phyloP scores from a whole-genome alignment of 2,329 filamentous ascomycete species.

The Tolypocladium guangdongense region DNA sequence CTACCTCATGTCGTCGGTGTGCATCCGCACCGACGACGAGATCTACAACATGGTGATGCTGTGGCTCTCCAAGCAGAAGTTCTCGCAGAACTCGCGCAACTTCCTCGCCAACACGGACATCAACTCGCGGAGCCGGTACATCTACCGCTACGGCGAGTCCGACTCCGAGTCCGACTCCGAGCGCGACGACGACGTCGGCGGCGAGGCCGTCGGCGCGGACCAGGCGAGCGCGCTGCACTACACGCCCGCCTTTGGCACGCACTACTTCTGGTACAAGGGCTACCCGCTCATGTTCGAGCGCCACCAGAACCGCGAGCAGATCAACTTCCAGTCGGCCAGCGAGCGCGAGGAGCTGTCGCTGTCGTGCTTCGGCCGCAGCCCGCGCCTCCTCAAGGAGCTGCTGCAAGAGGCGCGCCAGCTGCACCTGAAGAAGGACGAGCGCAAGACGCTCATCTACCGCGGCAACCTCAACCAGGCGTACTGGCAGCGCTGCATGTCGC shows the following conservation, averaged over 20 bases:
- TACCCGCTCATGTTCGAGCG: conserved; percentile 48
- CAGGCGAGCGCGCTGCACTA: conserved; percentile 44
- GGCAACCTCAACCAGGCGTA: conserved; percentile 36
- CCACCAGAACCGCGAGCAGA: conserved; percentile 33
- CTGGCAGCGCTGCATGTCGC: conserved; percentile 54
- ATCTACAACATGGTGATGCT: conserved; percentile 63
- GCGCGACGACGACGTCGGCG: conserved; percentile 24
- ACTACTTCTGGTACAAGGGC: conserved; percentile 58
- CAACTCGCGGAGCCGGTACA: conserved; percentile 38
- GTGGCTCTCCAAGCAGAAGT: conserved; percentile 54
- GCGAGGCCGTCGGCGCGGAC: conserved; percentile 14
- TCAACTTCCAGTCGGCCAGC: conserved; percentile 27
- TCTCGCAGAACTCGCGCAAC: conserved; percentile 45
- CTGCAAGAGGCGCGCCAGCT: conserved; percentile 45
- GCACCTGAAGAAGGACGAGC: conserved; percentile 46
- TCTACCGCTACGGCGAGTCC: conserved; percentile 36
- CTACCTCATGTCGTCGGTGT: conserved; percentile 54
- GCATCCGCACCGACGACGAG: conserved; percentile 59
- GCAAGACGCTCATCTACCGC: conserved; percentile 56
- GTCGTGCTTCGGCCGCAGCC: conserved; percentile 51
- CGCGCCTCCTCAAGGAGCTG: conserved; percentile 49
- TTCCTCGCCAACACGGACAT: conserved; percentile 56
- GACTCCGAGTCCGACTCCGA: conserved; percentile 25
- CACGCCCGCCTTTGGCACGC: conserved; percentile 55
- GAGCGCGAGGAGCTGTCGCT: conserved; percentile 49